Evolutionary conservation across 306 rosid species (phyloP).

Genomic region (Fagus crenata): DNA sequence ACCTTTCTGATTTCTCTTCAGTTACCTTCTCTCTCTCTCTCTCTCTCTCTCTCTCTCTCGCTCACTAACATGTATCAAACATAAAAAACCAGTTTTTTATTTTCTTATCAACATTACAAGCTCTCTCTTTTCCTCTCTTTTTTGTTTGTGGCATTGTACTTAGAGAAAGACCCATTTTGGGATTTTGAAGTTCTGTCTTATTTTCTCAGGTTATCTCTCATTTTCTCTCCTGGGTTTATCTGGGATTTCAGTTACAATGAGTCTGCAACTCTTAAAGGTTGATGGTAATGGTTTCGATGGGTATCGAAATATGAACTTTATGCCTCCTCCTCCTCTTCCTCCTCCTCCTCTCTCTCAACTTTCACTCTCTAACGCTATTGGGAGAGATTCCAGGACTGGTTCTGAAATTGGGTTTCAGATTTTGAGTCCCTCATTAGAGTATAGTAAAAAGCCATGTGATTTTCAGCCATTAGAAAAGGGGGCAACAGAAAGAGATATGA

Average conservation of each 20-base stretch:
- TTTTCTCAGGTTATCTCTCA: neutral
- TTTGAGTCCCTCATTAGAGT: slow-evolving; percentile 26
- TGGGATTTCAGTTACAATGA: slow-evolving; percentile 33
- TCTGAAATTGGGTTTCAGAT: slow-evolving; percentile 47
- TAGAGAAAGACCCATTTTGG: slow-evolving; percentile 6
- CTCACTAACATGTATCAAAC: slow-evolving; percentile 2
- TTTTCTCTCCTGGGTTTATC: neutral
- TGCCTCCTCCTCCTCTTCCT: slow-evolving; percentile 26
- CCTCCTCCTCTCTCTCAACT: slow-evolving; percentile 16
- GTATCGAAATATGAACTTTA: slow-evolving; percentile 29
- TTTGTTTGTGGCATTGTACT: slow-evolving; percentile 22
- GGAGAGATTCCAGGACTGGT: neutral
- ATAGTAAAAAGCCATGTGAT: neutral
- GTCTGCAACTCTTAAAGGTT: slow-evolving; percentile 34
- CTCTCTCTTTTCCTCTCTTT: slow-evolving; percentile 8
- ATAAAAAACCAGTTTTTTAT: neutral
- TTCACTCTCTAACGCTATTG: slow-evolving; percentile 18
- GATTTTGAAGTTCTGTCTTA: slow-evolving; percentile 18
- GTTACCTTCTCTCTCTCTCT: neutral
- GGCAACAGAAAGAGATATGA: slow-evolving; percentile 23
- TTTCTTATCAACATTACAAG: neutral
- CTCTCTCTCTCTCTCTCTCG: too few relatives aligned
- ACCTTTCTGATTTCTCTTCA: slow-evolving; percentile 12
- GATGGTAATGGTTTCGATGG: slow-evolving; percentile 27
- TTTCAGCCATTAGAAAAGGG: slow-evolving; percentile 18